These are phyloP conservation scores for Boeremia lycopersici DNA, from an alignment of 2,329 filamentous ascomycete genomes.

Conservation along the genomic window DNA sequence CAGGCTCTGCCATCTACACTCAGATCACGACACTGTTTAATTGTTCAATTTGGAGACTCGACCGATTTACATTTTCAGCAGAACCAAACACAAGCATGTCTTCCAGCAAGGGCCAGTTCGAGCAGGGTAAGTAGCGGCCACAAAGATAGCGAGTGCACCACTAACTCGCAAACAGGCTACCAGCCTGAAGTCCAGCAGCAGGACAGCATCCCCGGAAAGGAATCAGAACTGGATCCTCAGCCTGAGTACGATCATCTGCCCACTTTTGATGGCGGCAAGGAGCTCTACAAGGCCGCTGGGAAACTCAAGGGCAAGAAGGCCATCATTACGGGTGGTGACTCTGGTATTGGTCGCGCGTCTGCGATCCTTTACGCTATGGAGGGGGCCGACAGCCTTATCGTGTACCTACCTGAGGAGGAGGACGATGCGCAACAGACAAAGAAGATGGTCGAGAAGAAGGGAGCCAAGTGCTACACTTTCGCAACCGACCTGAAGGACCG, in stretches of 20 bases:
- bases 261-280: constrained; percentile 68
- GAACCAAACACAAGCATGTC: constrained; percentile 25
- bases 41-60: not conserved
- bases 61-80: not conserved
- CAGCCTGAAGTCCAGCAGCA: constrained; percentile 58
- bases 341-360: constrained; percentile 76
- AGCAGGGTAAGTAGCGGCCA: constrained; percentile 34
- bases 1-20: not conserved
- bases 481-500: constrained; percentile 68
- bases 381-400: constrained; percentile 74
- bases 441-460: constrained; percentile 69
- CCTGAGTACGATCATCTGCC: constrained; percentile 71
- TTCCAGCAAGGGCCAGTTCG: constrained; percentile 44
- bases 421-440: constrained; percentile 77
- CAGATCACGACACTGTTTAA: not conserved
- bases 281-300: constrained; percentile 74
- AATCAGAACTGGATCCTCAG: constrained; percentile 62
- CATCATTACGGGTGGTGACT: constrained; percentile 81
- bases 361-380: constrained; percentile 82
- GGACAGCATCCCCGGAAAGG: constrained; percentile 56
- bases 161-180: constrained; percentile 48
- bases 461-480: constrained; percentile 68
- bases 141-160: not conserved
- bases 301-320: constrained; percentile 78
- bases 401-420: constrained; percentile 77